Base-by-base conservation (phyloP, 2,329 filamentous ascomycete species). In the Knufia fluminis region DNA sequence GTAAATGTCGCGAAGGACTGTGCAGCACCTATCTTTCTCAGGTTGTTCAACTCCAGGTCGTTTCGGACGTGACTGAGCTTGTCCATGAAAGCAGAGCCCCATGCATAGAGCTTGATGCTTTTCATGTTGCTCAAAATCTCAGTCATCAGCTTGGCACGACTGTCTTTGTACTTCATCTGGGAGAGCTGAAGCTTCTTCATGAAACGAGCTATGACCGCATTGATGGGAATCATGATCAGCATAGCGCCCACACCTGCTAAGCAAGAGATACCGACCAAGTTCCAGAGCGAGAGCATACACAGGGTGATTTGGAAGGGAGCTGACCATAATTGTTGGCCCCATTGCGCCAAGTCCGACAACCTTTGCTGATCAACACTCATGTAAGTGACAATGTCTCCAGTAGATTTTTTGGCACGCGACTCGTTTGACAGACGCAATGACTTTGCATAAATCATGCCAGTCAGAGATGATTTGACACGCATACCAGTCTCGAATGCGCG, bases 121-220 rank as follows among this genome's bases (percentile, higher is more conserved):
- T 98, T 98, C 86, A 98, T 98, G 70, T 97, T 97, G 74, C 94
- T 96, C 62, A 98, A 75, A 57, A 98, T 98, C 68, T 98, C 92
- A 4, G 91, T 94, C 75, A 97, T 96, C 51, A 98, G 71, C 44
- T 91, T 81, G 41, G 90, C 95, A 62, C 92, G 81, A 33, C 89
- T 79, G 62, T 98, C 92, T 71, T 98, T 98, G 72, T 97, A 97
- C 74, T 94, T 94, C 92, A 98, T 98, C 71, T 98, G 92, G 56
- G 82, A 76, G 68, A 97, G 94, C 65, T 98, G 94, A 60, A 98
- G 71, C 38, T 78, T 88, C 71, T 95, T 96, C 86, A 96, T 96
- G 59, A 94, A 76, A 51, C 84, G 80, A 20, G 92, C 91, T 63
- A 97, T 92, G 54, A 92, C 74, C 43, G 90, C 91, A 64, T 98